These are phyloP conservation scores for Cercospora beticola DNA, from an alignment of 2,329 filamentous ascomycete species.

Conservation along the genomic window DNA sequence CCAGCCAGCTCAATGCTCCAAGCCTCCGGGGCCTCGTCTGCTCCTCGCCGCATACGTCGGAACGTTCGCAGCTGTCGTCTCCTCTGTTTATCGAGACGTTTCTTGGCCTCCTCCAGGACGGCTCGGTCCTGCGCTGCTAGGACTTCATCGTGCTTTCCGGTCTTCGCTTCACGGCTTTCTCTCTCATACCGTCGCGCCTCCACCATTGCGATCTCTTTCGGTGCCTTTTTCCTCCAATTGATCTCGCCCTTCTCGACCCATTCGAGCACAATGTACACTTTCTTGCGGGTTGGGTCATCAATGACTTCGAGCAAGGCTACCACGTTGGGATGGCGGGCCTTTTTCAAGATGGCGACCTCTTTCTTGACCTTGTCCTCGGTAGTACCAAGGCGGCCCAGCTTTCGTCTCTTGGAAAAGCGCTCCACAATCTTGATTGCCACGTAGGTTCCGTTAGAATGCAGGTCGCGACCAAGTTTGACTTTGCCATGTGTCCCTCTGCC, in stretches of 20 bases:
- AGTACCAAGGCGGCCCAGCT: conserved; percentile 73
- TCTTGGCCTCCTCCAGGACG: conserved; percentile 48
- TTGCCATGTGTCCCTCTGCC: conserved; percentile 96
- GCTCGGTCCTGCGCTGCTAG: conserved; percentile 46
- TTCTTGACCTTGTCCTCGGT: conserved; percentile 83
- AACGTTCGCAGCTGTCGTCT: conserved; percentile 39
- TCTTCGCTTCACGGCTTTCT: conserved; percentile 51
- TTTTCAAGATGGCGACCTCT: conserved; percentile 97
- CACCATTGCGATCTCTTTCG: conserved; percentile 76
- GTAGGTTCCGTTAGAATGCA: conserved; percentile 64
- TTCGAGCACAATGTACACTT: conserved; percentile 97
- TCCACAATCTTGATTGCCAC: conserved; percentile 99
- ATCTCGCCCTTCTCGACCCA: conserved; percentile 94
- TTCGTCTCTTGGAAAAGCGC: conserved; percentile 87
- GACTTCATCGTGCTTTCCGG: conserved; percentile 46
- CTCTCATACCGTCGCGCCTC: conserved; percentile 79
- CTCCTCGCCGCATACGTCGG: conserved; percentile 32
- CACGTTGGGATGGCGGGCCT: conserved; percentile 95
- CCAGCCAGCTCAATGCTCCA: conserved; percentile 85
- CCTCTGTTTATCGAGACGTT: conserved; percentile 56
- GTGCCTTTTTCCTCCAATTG: conserved; percentile 85
- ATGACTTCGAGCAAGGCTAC: conserved; percentile 95
- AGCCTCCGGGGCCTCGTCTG: conserved; percentile 54
- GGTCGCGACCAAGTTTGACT: conserved; percentile 87
- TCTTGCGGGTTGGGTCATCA: conserved; percentile 91